Evolutionary conservation across 192 early-diverging fungal genomes (phyloP), one percentile per base, ranked within the genome.

Genomic region (Coemansia sp.): DNA sequence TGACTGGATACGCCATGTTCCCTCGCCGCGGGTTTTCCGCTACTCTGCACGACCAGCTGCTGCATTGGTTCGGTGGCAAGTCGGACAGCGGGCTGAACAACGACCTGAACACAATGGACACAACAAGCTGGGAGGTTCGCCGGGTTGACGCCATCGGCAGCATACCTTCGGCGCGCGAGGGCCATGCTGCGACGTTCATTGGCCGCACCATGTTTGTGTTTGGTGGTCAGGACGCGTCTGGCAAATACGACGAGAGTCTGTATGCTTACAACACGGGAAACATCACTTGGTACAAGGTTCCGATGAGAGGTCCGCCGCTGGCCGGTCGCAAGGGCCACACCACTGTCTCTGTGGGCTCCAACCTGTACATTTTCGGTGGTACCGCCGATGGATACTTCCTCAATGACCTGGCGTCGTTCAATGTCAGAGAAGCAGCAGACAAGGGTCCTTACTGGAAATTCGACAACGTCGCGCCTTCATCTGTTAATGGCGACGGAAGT

Each of bases 161-260:
- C 18, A 38, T 79, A 5, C 85, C 85, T 5, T 60, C 60, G 34
- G 69, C 85, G 20, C 74, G 85, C 53, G 77, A 79, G 37, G 79
- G 79, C 61, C 85, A 86, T 34, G 59, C 76, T 8, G 80, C 80
- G 35, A 63, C 81, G 33, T 86, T 86, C 43, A 83, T 86, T 32
- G 77, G 85, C 8, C 79, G 80, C 55, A 79, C 85, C 35, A 83
- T 86, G 85, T 79, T 86, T 73, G 80, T 86, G 59, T 86, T 86
- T 79, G 85, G 85, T 51, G 85, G 85, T 35, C 76, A 79, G 54
- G 43, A 83, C 8, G 70, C 33, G 17, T 64, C 72, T 8, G 71
- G 80, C 9, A 35, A 34, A 14, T 86, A 65, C 65, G 80, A 79
- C 68, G 78, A 86, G 66, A 71, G 51, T 67, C 74, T 84, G 37